A percentile compares a stretch with the other conserved stretches of the same genome.
These are phyloP conservation scores for Yarrowia yakushimensis DNA, from an alignment of 805 yeast genomes.

Conservation along the genomic window DNA sequence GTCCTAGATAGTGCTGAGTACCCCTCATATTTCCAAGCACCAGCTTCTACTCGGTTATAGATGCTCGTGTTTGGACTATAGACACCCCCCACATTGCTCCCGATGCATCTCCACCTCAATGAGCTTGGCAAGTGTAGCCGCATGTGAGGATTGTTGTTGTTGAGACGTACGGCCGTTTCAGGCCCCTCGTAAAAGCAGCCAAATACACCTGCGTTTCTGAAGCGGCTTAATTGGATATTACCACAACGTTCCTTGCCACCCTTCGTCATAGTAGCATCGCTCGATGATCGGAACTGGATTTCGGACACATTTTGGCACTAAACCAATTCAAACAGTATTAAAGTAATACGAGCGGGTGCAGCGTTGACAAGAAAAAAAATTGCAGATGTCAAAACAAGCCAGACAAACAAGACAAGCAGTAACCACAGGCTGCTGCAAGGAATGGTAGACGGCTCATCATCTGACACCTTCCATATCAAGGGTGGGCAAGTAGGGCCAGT, in stretches of 20 bases:
- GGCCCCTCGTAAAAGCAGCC: not conserved
- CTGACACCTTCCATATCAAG: not conserved
- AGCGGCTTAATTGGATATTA: too few species aligned
- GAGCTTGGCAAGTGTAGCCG: conserved; percentile 10
- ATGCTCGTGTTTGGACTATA: not conserved
- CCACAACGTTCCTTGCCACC: too few species aligned
- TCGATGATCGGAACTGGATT: not conserved
- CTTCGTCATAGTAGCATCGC: not conserved
- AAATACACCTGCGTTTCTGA: too few species aligned
- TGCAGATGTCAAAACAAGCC: not conserved
- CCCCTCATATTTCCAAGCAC: too few species aligned
- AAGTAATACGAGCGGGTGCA: not conserved
- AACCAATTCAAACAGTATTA: not conserved
- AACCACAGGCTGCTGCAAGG: not conserved
- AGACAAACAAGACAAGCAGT: not conserved
- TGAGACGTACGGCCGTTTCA: not conserved
- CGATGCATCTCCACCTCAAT: conserved; percentile 15
- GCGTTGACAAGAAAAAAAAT: too few species aligned
- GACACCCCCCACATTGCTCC: conserved; percentile 5
- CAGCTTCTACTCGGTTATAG: too few species aligned
- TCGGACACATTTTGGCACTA: not conserved
- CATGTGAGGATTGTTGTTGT: not conserved
- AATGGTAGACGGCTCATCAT: not conserved
- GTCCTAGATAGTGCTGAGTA: too few species aligned
- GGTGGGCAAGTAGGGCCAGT: too few species aligned